These are phyloP conservation scores for Termitomyces sp. DNA, from an alignment of 768 basidiomycete species.

Conservation along the genomic window DNA sequence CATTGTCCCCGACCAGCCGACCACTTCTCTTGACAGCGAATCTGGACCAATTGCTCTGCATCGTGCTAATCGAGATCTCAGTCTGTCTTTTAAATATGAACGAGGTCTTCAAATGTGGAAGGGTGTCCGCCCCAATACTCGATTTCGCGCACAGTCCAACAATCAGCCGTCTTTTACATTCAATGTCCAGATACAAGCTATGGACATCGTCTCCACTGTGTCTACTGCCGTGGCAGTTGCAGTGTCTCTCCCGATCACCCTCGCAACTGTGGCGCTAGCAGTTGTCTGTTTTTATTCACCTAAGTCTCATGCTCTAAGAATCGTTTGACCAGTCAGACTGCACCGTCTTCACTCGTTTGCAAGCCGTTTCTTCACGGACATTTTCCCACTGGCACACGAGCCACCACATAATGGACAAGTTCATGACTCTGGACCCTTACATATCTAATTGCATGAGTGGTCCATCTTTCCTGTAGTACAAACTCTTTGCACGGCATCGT, in stretches of 20 bases:
- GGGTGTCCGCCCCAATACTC: neutral
- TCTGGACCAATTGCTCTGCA: slow-evolving; percentile 8
- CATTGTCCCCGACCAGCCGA: slow-evolving; percentile 11
- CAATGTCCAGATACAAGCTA: slow-evolving; percentile 1
- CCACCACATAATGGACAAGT: neutral
- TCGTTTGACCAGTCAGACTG: neutral
- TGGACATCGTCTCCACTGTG: slow-evolving; percentile 17
- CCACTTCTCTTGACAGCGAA: neutral
- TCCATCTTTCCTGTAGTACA: neutral
- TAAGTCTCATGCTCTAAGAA: slow-evolving; percentile 4
- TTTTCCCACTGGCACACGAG: neutral
- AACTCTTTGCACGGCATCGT: neutral
- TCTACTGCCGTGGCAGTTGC: slow-evolving; percentile 22
- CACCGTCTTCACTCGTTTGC: neutral
- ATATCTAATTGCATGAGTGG: neutral
- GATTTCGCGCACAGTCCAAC: neutral
- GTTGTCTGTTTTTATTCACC: slow-evolving; percentile 25
- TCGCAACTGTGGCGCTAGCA: slow-evolving; percentile 33
- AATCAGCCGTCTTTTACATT: neutral
- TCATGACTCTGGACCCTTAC: neutral
- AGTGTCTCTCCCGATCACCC: slow-evolving; percentile 31
- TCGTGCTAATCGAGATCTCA: slow-evolving; percentile 29
- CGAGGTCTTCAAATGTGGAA: slow-evolving; percentile 18
- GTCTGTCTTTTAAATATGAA: slow-evolving; percentile 25
- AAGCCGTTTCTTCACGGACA: neutral